Conservation (phyloP, 2,329 filamentous ascomycete species). For the Nemania sp. region DNA sequence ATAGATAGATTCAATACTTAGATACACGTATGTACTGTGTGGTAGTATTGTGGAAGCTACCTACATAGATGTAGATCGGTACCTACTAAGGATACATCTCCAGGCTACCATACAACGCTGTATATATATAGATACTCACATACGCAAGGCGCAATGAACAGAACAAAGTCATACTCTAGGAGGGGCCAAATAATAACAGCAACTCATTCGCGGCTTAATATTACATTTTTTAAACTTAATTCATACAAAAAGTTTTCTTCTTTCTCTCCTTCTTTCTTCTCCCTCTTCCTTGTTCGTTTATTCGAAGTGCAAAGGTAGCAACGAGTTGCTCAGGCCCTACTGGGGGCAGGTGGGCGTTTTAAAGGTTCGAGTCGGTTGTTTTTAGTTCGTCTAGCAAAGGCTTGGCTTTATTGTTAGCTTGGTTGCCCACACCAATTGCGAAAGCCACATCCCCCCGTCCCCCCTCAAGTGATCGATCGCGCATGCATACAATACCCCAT, state of each 20-base stretch:
- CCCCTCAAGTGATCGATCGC: constrained; percentile 43
- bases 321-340: neutral
- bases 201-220: no score
- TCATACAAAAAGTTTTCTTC: no score
- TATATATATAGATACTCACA: no score
- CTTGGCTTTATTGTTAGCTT: constrained; percentile 42
- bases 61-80: neutral
- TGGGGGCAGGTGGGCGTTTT: constrained; percentile 1
- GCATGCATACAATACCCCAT: constrained; percentile 38
- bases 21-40: no score
- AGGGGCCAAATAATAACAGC: neutral
- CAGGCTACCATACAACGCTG: neutral
- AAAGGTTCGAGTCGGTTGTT: constrained; percentile 21
- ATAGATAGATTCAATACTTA: no score
- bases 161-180: neutral
- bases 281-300: no score
- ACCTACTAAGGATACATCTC: neutral
- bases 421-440: constrained; percentile 45
- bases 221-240: no score
- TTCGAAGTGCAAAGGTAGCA: no score
- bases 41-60: no score
- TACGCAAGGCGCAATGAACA: neutral
- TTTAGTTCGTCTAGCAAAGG: constrained; percentile 32
- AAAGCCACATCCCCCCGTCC: constrained; percentile 45
- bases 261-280: neutral